These are phyloP conservation scores for Kwoniella pini DNA, from an alignment of 768 basidiomycete species.

Conservation along the genomic window DNA sequence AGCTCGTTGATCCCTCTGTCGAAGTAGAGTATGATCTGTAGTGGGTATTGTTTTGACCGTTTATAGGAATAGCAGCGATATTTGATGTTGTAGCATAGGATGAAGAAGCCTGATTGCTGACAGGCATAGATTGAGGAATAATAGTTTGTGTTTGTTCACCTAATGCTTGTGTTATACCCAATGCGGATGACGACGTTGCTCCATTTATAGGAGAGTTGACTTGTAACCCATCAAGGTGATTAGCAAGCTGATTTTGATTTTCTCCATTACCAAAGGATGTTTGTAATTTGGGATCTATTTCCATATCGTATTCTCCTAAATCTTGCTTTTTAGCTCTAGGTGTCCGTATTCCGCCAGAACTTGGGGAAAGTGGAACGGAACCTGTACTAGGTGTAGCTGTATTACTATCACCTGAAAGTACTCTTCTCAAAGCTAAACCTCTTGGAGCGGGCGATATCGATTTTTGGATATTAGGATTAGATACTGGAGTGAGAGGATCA, in stretches of 20 bases:
- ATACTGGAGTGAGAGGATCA: background rate
- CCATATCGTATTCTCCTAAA: conserved; percentile 9
- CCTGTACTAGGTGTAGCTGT: conserved; percentile 20
- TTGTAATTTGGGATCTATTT: background rate
- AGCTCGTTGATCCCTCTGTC: conserved; percentile 32
- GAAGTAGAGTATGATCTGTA: conserved; percentile 36
- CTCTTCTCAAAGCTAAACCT: conserved; percentile 7
- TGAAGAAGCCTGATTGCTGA: background rate
- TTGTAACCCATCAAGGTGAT: conserved; percentile 26
- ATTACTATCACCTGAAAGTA: conserved; percentile 10
- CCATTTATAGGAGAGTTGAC: conserved; percentile 20
- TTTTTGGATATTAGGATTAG: background rate
- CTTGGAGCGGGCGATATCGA: background rate
- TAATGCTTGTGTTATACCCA: conserved; percentile 1
- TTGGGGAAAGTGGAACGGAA: conserved; percentile 26
- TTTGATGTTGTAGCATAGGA: background rate
- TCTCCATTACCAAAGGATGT: background rate
- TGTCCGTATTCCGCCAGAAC: conserved; percentile 30
- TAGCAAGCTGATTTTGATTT: conserved; percentile 22
- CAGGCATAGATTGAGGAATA: conserved; percentile 1
- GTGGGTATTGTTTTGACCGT: conserved; percentile 9
- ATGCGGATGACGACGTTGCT: background rate
- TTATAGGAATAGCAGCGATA: background rate
- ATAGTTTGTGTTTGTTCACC: background rate
- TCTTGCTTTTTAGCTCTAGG: conserved; percentile 27